Conservation (phyloP, 2,329 filamentous ascomycete genomes). For the Parafenestella ontariensis region DNA sequence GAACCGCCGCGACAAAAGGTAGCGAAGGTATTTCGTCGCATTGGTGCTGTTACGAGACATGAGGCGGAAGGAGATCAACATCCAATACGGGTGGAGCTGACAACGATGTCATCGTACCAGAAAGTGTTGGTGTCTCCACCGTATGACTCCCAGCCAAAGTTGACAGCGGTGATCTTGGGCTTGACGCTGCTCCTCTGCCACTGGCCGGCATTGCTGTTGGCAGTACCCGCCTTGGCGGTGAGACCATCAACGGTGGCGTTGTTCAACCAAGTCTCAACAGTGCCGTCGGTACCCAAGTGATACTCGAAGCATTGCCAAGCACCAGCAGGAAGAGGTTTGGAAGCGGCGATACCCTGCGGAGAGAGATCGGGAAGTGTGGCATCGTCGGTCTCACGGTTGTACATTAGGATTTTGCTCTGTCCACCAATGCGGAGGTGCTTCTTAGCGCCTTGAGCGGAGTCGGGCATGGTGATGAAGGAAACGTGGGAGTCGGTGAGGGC, state of each 20-base stretch:
- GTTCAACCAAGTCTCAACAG: conserved; percentile 68
- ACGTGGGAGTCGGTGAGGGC: conserved; percentile 67
- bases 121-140: conserved; percentile 67
- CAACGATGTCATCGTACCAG: conserved; percentile 67
- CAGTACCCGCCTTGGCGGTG: conserved; percentile 55
- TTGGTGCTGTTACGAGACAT: too few relatives aligned
- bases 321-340: conserved; percentile 58
- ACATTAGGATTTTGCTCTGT: conserved; percentile 68
- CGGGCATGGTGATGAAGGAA: conserved; percentile 70
- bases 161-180: conserved; percentile 62
- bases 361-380: conserved; percentile 68
- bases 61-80: not conserved
- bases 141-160: conserved; percentile 71
- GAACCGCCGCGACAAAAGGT: too few relatives aligned
- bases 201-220: conserved; percentile 60
- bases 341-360: conserved; percentile 64
- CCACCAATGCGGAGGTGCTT: conserved; percentile 70
- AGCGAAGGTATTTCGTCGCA: too few relatives aligned
- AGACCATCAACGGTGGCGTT: conserved; percentile 60
- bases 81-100: conserved; percentile 39
- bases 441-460: conserved; percentile 61
- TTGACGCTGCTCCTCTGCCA: conserved; percentile 60
- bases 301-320: conserved; percentile 68
- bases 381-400: conserved; percentile 69
- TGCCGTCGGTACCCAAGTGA: conserved; percentile 64